These are phyloP conservation scores for Boletus patriciae DNA, from an alignment of 768 basidiomycete species.

Conservation along the genomic window DNA sequence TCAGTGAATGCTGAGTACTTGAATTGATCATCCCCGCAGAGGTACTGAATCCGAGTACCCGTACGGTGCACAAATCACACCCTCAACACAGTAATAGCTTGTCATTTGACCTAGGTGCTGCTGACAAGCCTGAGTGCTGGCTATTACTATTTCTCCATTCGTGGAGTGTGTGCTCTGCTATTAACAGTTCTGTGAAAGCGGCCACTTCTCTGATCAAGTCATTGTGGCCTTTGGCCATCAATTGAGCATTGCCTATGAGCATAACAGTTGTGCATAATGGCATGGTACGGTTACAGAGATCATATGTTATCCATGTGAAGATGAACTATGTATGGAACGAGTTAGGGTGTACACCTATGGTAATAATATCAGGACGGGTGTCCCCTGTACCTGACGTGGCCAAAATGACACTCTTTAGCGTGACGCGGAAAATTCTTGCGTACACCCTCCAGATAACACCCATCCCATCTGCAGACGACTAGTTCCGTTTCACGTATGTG, in stretches of 20 bases:
- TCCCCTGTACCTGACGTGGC: not conserved
- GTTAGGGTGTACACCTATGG: not conserved
- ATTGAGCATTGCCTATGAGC: not conserved
- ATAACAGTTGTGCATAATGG: no score
- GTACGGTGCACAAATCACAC: not conserved
- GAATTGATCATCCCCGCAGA: no score
- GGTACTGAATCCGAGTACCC: no score
- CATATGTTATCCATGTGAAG: not conserved
- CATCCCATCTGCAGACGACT: not conserved
- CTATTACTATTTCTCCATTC: not conserved
- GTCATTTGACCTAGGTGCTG: not conserved
- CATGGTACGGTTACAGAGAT: not conserved
- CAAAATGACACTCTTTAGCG: not conserved
- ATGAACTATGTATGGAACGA: not conserved
- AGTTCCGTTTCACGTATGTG: rapidly evolving
- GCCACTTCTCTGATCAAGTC: not conserved
- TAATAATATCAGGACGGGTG: slow-evolving; percentile 1
- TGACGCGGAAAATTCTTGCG: slow-evolving; percentile 10
- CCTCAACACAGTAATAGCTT: not conserved
- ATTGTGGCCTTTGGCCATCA: not conserved
- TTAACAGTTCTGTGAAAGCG: not conserved
- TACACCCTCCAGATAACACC: not conserved
- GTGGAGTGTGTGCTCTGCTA: not conserved
- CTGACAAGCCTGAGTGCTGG: no score
- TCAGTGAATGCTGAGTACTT: no score